These are phyloP conservation scores for Berkeleyomyces rouxiae DNA, from an alignment of 2,329 filamentous ascomycete genomes.

Conservation along the genomic window DNA sequence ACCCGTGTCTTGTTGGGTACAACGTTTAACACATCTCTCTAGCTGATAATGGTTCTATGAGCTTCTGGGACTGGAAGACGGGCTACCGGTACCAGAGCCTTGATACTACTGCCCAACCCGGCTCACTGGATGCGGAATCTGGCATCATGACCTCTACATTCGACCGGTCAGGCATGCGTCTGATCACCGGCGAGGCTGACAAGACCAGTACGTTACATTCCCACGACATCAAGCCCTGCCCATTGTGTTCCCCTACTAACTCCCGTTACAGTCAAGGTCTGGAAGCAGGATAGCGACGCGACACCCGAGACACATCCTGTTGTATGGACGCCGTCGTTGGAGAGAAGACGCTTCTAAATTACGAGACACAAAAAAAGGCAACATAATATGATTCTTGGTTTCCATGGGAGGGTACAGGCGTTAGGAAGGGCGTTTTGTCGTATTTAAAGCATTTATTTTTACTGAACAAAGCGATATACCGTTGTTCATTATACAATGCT, in stretches of 20 bases:
- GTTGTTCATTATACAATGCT: neutral
- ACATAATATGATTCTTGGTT: neutral
- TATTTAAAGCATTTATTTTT: neutral
- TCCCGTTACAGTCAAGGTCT: conserved; percentile 59
- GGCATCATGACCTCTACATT: conserved; percentile 92
- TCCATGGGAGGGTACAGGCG: neutral
- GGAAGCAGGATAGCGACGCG: conserved; percentile 83
- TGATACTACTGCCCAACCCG: conserved; percentile 85
- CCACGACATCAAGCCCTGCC: neutral
- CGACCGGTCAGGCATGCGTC: conserved; percentile 69
- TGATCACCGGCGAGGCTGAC: conserved; percentile 90
- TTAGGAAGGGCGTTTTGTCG: neutral
- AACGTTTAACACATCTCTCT: neutral
- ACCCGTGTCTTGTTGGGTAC: neutral
- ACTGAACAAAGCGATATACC: neutral
- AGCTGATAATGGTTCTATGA: conserved; percentile 85
- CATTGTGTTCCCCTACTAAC: conserved; percentile 15
- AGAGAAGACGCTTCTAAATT: conserved; percentile 9
- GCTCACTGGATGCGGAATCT: conserved; percentile 81
- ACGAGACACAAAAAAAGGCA: neutral
- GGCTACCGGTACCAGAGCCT: conserved; percentile 80
- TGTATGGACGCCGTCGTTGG: conserved; percentile 64
- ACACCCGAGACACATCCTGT: conserved; percentile 83
- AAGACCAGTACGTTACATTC: conserved; percentile 56
- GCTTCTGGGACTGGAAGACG: conserved; percentile 98